Conservation (phyloP, 495 filamentous ascomycete genomes). For the Penicillium lividum region DNA sequence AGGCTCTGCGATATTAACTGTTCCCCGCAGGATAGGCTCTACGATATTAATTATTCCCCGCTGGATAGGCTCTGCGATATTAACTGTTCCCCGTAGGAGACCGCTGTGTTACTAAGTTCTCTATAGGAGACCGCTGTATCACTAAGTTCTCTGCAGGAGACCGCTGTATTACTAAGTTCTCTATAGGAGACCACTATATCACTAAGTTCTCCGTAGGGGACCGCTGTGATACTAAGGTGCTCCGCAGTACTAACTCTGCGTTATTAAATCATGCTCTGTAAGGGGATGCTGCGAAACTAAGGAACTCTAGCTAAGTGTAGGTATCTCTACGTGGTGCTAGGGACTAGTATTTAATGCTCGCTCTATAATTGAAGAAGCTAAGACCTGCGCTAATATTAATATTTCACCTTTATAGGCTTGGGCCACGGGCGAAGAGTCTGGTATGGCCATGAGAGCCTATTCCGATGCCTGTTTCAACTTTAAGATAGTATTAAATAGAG, state of each 20-base stretch:
- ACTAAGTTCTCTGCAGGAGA: too few species aligned
- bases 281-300: neutral
- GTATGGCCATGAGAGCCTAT: neutral
- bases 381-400: neutral
- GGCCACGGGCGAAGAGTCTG: conserved; percentile 7
- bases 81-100: too few species aligned
- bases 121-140: too few species aligned
- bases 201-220: too few species aligned
- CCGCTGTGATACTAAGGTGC: neutral
- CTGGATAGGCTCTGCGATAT: too few species aligned
- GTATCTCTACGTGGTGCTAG: neutral
- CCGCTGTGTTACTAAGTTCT: too few species aligned
- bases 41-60: too few species aligned
- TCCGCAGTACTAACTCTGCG: neutral
- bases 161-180: too few species aligned
- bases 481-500: neutral
- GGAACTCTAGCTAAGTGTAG: neutral
- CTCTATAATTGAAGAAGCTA: neutral
- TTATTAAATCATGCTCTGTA: neutral
- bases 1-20: too few species aligned
- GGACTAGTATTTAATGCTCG: neutral
- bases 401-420: neutral
- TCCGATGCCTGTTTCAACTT: neutral
- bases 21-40: too few species aligned
- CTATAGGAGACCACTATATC: too few species aligned